These are phyloP conservation scores for Solanum megistacrolobum DNA, from an alignment of 257 asterid genomes.

Conservation along the genomic window DNA sequence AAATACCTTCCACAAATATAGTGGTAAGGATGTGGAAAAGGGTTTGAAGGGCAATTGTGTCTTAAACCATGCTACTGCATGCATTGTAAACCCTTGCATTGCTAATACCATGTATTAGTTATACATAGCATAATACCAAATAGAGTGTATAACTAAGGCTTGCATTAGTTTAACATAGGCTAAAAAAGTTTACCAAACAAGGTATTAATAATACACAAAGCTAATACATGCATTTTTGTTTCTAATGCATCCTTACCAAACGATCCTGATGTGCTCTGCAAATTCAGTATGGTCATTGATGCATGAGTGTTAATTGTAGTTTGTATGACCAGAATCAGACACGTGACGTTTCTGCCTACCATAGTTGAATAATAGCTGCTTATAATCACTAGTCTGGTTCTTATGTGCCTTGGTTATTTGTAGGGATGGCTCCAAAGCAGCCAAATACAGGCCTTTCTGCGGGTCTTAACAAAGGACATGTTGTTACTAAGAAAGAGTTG, in stretches of 20 bases:
- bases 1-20: background rate
- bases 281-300: background rate
- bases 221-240: background rate
- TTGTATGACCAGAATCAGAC: background rate
- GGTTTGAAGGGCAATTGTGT: too few relatives aligned
- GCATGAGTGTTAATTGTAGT: background rate
- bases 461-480: conserved; percentile 51
- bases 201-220: background rate
- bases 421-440: conserved; percentile 46
- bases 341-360: background rate
- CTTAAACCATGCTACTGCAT: background rate
- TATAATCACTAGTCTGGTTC: background rate
- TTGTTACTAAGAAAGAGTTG: conserved; percentile 43
- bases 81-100: background rate
- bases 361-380: background rate
- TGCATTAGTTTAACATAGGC: background rate
- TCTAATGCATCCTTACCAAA: background rate
- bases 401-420: background rate
- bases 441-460: conserved; percentile 39
- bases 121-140: background rate
- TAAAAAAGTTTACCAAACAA: background rate
- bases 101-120: background rate
- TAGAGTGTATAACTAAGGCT: background rate
- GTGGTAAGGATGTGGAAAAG: background rate
- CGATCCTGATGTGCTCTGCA: background rate